Evolutionary conservation across 345 rosid genomes (phyloP).

Genomic region (Chamaenerion angustifolium): DNA sequence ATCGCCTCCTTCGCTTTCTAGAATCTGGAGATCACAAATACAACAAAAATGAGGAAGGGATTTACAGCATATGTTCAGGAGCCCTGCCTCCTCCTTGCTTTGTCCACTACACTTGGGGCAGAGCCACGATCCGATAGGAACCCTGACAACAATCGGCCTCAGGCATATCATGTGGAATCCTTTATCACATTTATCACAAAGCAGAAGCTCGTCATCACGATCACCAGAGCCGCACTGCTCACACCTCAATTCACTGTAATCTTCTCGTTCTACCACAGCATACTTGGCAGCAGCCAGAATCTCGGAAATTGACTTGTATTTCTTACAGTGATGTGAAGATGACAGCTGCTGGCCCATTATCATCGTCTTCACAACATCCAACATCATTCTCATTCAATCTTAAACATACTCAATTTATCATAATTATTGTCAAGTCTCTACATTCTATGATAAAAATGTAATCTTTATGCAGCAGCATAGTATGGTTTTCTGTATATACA

Average conservation of each 20-base stretch:
- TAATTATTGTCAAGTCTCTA: too few relatives aligned
- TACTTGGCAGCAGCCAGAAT: constrained; percentile 34
- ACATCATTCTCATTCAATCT: too few relatives aligned
- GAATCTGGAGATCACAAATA: constrained; percentile 19
- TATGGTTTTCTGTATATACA: too few relatives aligned
- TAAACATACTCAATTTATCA: too few relatives aligned
- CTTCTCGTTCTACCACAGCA: constrained; percentile 27
- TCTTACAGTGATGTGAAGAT: constrained; percentile 30
- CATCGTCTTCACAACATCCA: too few relatives aligned
- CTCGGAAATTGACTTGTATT: constrained; percentile 38
- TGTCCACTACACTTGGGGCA: constrained; percentile 59
- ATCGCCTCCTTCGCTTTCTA: constrained; percentile 52
- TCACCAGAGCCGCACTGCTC: constrained; percentile 71
- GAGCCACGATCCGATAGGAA: constrained; percentile 75
- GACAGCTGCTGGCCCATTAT: too few relatives aligned
- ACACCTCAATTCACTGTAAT: constrained; percentile 39
- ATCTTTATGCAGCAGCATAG: too few relatives aligned
- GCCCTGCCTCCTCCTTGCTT: constrained; percentile 77
- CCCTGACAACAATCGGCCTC: constrained; percentile 66
- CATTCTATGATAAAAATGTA: too few relatives aligned
- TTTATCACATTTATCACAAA: constrained; percentile 73
- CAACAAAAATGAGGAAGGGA: constrained; percentile 9
- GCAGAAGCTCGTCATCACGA: constrained; percentile 48
- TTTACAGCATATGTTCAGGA: too few relatives aligned
- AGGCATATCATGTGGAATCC: constrained; percentile 91